Evolutionary conservation across 768 basidiomycete genomes (phyloP), one percentile per base, ranked within the genome.

Genomic region (Sarcomyxa edulis): DNA sequence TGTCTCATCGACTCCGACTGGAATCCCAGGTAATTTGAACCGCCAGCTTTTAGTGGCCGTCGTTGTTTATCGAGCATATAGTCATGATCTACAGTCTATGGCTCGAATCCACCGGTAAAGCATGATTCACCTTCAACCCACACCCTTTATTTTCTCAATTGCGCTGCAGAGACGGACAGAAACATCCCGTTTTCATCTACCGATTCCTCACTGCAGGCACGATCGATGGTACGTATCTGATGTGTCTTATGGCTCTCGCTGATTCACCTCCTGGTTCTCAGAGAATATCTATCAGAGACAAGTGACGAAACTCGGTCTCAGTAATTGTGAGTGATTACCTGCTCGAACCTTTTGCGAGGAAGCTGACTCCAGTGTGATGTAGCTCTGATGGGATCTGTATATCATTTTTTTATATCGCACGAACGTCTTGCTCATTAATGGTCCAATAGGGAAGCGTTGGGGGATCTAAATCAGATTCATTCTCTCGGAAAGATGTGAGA

Each of bases 31-130:
- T 80, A 35, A 35, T 54, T 15, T 43, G 12, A 4, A 12, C 20
- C n/a, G 31, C 21, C 9, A 8, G 12, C 22, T 16, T 6, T 18
- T 18, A 24, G 19, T 21, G 16, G 34, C 19, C 22, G 20, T 28
- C 25, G 26, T 20, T 18, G n/a, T 22, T 14, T n/a, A 25, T 39
- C 20, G 16, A 39, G 15, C 11, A 10, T 32, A 20, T 39, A 90
- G 86, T 50, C 87, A 87, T 50, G 96, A 99, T 62, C 59, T 93
- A 12, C 96, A 99, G 60, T 84, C 96, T 2, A 98, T 98, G 95
- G 95, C 93, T 36, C 78, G 95, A 34, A 95, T 94, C 54, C 90
- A 95, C 60, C 76, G 91, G 91, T 90, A 44, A 32, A 64, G 14
- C 36, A n/a, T 42, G n/a, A n/a, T n/a, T n/a, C n/a, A n/a, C n/a